phyloP scores from a whole-genome alignment of 768 basidiomycete genomes.

The Pholiota molesta region DNA sequence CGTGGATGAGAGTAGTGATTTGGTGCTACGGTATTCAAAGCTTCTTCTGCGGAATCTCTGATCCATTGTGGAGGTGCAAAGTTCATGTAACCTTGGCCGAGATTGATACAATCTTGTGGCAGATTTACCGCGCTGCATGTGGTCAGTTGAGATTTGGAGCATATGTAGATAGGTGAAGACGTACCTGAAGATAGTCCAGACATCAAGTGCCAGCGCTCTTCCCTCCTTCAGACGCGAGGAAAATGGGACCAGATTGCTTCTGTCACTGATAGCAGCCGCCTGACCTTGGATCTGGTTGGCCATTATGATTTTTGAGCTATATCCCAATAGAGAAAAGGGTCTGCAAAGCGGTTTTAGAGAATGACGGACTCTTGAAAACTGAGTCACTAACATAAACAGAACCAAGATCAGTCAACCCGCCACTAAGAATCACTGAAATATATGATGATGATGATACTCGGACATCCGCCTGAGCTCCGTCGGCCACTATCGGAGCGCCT shows the following conservation, averaged over 20 bases:
- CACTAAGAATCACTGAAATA: not conserved
- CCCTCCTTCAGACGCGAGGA: slow-evolving; percentile 77
- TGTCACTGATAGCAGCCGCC: slow-evolving; percentile 28
- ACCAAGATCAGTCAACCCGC: not conserved
- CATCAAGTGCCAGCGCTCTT: slow-evolving; percentile 78
- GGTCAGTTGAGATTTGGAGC: slow-evolving; percentile 9
- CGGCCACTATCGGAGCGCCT: slow-evolving; percentile 9
- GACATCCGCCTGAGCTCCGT: not conserved
- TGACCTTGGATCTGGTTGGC: slow-evolving; percentile 1
- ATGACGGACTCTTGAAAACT: slow-evolving; percentile 8
- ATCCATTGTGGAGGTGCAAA: slow-evolving; percentile 86
- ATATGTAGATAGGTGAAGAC: slow-evolving; percentile 23
- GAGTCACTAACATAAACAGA: slow-evolving; percentile 16
- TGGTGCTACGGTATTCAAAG: slow-evolving; percentile 58
- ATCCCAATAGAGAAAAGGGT: slow-evolving; percentile 7
- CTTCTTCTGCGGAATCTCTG: slow-evolving; percentile 69
- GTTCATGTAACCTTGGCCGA: slow-evolving; percentile 96
- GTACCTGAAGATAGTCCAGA: slow-evolving; percentile 92
- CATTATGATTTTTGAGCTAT: slow-evolving; percentile 10
- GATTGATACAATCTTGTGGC: slow-evolving; percentile 91
- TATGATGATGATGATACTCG: not conserved
- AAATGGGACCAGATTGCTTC: slow-evolving; percentile 61
- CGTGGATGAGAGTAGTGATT: slow-evolving; percentile 94
- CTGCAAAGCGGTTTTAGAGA: slow-evolving; percentile 7
- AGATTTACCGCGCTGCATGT: slow-evolving; percentile 76